Evolutionary conservation across 2,329 filamentous ascomycete genomes (phyloP), one percentile per base, ranked within the genome.

Genomic region (Epichloe glyceriae): DNA sequence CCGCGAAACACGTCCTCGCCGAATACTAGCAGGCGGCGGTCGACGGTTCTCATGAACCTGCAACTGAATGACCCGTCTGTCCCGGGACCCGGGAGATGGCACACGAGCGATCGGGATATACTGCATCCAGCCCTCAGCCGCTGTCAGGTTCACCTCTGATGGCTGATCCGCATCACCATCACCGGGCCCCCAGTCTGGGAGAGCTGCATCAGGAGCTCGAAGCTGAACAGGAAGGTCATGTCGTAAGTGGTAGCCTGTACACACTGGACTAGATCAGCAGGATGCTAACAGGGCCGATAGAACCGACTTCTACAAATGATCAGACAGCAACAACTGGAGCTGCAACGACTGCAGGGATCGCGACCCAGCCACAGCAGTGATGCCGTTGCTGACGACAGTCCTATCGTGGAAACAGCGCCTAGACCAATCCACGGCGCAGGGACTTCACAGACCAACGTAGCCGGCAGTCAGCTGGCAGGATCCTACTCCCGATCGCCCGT

Each of bases 141-240:
- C 55, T 75, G 4, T 65, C 74, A 52, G 61, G 70, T 51, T 78
- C 75, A 10, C 73, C 76, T 7, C 63, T 72, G 47, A 60, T 67
- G 50, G 64, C 62, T 35, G 79, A 82, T 57, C 77, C 80, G 15
- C 75, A 80, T 57, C 83, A 86, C 60, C 83, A 86, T 60, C 77
- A 80, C 56, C 74, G 85, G 46, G 70, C 82, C 0, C 84, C 84
- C 2, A 88, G 85, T 62, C 66, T 89, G 54, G 85, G 85, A 17
- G 85, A 88, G 65, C 76, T 89, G 41, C 85, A 89, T 58, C 85
- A 89, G 62, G 83, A 88, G 66, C 73, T 89, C 2, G 85, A 89
- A 64, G 84, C 82, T 49, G 85, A 89, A 67, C 85, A 88, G 63
- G 85, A 89, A 61, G 83, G 80, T 22, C 85, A 88, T 67, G 85